Base-by-base conservation (phyloP, 768 basidiomycete genomes). In the Kondoa subrosea region DNA sequence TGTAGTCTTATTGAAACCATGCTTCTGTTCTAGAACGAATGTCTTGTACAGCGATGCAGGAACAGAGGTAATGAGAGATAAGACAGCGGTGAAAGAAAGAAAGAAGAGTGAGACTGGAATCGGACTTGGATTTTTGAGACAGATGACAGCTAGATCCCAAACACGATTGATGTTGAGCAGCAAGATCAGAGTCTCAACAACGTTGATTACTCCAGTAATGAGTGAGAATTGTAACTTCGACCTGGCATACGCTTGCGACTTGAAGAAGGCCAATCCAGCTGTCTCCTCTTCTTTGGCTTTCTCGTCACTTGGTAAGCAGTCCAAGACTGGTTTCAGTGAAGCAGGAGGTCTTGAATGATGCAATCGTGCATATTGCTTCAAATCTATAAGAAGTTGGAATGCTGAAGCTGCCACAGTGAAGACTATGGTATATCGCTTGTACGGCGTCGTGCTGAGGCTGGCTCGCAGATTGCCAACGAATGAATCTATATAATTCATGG, bases 11-110 rank as follows among this genome's bases (percentile, higher is more conserved):
- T 97, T 99, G 81, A 96, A 70, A 57, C 65, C 68, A 32, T 66
- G 57, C 67, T 86, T 87, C 76, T 93, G 87, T 78, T 97, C 95
- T 50, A 97, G 81, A 3, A 91, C 87, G 75, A 99, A 99, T 1
- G 90, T 95, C 69, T 85, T 82, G 79, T 95, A 96, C 27, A 86
- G 80, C 33, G 83, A 84, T 56, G 90, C 79, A 25, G 93, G 91
- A 14, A 91, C 79, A 4, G 82, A 56, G 32, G 69, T 69, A 32
- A 69, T 56, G n/a, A 63, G 30, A 33, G 29, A 86, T 56, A 84
- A 66, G 67, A 87, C 12, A 4, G 75, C 75, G 61, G 66, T 62
- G 15, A 71, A 1, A 2, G 50, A 66, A 31, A 69, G 4, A 14
- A 64, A 34, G 1, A 58, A 64, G 58, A 70, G 64, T 0, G 57